Evolutionary conservation across 352 stramenopile genomes (phyloP).

Genomic region (Pythium brachiatum): DNA sequence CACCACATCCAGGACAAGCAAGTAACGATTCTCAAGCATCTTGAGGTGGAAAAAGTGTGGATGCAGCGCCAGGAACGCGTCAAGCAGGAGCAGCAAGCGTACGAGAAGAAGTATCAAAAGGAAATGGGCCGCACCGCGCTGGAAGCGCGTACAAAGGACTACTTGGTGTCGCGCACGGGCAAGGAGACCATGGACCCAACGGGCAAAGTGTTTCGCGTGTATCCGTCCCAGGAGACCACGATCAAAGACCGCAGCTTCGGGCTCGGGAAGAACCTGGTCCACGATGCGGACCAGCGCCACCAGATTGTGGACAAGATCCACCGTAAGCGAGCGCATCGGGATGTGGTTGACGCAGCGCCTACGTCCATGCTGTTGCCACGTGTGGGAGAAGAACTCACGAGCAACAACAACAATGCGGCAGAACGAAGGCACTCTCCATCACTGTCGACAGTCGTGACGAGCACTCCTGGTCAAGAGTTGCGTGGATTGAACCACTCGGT

Average conservation of each 20-base stretch:
- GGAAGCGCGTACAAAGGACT: constrained; percentile 53
- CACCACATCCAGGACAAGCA: constrained; percentile 54
- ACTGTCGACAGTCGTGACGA: not conserved
- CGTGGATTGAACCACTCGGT: constrained; percentile 21
- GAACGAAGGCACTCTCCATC: constrained; percentile 2
- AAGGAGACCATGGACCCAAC: constrained; percentile 63
- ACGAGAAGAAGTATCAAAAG: constrained; percentile 66
- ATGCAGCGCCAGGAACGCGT: constrained; percentile 39
- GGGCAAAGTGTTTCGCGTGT: constrained; percentile 55
- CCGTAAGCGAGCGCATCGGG: constrained; percentile 16
- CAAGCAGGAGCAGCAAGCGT: constrained; percentile 38
- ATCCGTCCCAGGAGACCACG: constrained; percentile 70
- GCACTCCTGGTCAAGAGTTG: constrained; percentile 27
- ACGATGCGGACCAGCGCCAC: constrained; percentile 24
- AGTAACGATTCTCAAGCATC: constrained; percentile 39
- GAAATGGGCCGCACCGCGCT: constrained; percentile 57
- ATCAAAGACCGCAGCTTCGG: constrained; percentile 76
- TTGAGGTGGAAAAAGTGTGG: constrained; percentile 52
- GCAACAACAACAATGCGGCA: constrained; percentile 21
- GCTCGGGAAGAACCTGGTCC: constrained; percentile 47
- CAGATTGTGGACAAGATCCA: constrained; percentile 22
- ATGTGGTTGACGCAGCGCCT: constrained; percentile 2
- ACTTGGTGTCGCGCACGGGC: constrained; percentile 52
- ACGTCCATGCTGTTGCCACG: constrained; percentile 19
- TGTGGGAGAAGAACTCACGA: not conserved